A percentile compares a stretch with the other conserved stretches of the same genome.
Conservation (phyloP, 768 basidiomycete genomes). For the Cystofilobasidium ferigula region DNA sequence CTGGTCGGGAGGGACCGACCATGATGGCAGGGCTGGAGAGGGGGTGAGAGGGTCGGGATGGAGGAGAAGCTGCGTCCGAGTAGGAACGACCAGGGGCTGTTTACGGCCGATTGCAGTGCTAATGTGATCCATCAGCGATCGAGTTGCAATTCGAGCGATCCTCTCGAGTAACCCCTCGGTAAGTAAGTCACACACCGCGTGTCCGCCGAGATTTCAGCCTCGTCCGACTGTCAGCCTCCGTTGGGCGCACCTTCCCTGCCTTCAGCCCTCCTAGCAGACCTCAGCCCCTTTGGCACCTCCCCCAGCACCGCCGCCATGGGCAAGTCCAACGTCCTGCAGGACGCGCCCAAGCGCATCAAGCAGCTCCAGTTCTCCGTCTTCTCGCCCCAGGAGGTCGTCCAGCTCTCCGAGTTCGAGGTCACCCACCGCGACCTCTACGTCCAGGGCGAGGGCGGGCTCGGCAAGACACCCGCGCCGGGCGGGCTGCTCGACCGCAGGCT, state of each 20-base stretch:
- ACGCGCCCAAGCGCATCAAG: conserved; percentile 47
- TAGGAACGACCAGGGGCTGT: too few species aligned
- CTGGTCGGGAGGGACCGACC: conserved; percentile 2
- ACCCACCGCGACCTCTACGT: conserved; percentile 87
- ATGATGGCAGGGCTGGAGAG: conserved; percentile 8
- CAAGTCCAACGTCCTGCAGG: conserved; percentile 38
- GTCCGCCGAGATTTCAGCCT: too few species aligned
- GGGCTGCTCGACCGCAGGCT: conserved; percentile 87
- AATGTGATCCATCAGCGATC: too few species aligned
- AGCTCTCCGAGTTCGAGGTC: conserved; percentile 90
- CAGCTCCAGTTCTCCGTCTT: conserved; percentile 90
- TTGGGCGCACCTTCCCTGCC: too few species aligned
- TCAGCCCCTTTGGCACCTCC: neutral
- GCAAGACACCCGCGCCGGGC: conserved; percentile 74
- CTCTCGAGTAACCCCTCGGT: too few species aligned
- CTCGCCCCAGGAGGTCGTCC: conserved; percentile 88
- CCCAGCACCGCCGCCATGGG: conserved; percentile 26
- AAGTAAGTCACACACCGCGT: too few species aligned
- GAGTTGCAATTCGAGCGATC: too few species aligned
- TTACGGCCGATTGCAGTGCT: too few species aligned
- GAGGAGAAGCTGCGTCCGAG: neutral
- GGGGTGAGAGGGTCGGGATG: neutral
- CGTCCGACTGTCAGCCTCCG: too few species aligned
- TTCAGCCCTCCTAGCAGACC: neutral
- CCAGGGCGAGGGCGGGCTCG: conserved; percentile 42